Percentiles rank a stretch among this genome's conserved stretches.
These are phyloP conservation scores for Posidonia australis DNA, from an alignment of 106 monocot genomes.

Conservation along the genomic window DNA sequence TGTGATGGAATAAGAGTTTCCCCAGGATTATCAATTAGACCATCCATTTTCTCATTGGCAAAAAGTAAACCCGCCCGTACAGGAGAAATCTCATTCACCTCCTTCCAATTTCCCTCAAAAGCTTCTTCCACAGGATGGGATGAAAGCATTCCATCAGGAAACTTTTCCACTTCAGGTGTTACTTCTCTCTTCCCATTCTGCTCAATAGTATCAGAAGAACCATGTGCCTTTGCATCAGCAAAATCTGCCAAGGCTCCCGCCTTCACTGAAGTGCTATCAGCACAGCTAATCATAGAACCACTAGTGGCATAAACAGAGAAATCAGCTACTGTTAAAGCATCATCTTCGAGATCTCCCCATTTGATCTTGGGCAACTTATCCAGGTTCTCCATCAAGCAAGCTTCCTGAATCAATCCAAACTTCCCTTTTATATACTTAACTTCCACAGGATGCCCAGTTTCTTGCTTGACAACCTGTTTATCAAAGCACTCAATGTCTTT, in stretches of 20 bases:
- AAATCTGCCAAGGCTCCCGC: background rate
- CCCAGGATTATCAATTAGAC: slow-evolving; percentile 6
- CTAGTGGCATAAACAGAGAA: background rate
- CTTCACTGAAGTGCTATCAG: background rate
- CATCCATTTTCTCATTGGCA: background rate
- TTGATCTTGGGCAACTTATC: slow-evolving; percentile 35
- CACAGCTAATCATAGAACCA: background rate
- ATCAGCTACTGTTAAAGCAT: background rate
- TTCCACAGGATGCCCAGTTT: slow-evolving; percentile 6
- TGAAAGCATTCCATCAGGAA: slow-evolving; percentile 23
- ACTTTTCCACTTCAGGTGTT: slow-evolving; percentile 20
- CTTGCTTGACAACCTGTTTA: slow-evolving; percentile 15
- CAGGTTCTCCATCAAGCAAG: slow-evolving; percentile 8
- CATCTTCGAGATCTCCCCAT: slow-evolving; percentile 59
- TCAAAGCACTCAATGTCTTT: slow-evolving; percentile 17
- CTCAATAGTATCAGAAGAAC: background rate
- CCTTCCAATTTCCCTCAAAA: slow-evolving; percentile 15
- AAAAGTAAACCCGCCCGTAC: slow-evolving; percentile 9
- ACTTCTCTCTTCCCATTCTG: slow-evolving; percentile 3
- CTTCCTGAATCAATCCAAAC: slow-evolving; percentile 8
- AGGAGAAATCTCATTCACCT: slow-evolving; percentile 27
- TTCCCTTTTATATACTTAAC: background rate
- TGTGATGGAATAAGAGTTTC: slow-evolving; percentile 6
- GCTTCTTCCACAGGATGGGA: slow-evolving; percentile 18
- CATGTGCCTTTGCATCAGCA: slow-evolving; percentile 2